phyloP scores from a whole-genome alignment of 2,329 filamentous ascomycete species.

The Nannizzia gypsea region DNA sequence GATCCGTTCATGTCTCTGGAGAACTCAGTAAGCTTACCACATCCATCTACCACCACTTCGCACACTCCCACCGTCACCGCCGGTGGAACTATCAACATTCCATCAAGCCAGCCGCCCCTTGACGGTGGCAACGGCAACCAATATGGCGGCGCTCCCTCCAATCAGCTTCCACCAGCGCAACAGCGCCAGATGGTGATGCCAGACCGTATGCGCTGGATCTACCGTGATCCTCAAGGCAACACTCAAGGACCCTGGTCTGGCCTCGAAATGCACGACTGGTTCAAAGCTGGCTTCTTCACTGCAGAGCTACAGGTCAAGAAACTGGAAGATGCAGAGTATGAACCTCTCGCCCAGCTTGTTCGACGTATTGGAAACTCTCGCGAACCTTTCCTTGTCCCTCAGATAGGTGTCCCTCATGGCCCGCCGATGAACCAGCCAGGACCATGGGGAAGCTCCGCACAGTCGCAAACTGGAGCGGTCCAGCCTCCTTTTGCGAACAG shows the following conservation, averaged over 20 bases:
- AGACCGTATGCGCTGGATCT: constrained; percentile 97
- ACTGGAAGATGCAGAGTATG: constrained; percentile 83
- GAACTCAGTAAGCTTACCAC: constrained; percentile 22
- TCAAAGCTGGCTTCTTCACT: constrained; percentile 96
- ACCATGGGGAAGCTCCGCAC: constrained; percentile 40
- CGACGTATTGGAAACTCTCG: constrained; percentile 92
- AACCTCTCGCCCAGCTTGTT: constrained; percentile 88
- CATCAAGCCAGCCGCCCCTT: constrained; percentile 20
- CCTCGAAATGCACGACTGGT: constrained; percentile 99
- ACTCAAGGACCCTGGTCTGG: constrained; percentile 92
- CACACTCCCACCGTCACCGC: constrained; percentile 29
- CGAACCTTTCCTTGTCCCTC: constrained; percentile 92
- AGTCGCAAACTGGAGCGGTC: constrained; percentile 47
- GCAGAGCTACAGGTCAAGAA: constrained; percentile 91
- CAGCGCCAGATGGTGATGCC: constrained; percentile 96
- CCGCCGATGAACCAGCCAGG: constrained; percentile 46
- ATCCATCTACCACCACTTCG: constrained; percentile 22
- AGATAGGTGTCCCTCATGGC: constrained; percentile 90
- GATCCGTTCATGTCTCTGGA: constrained; percentile 23
- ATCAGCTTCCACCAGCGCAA: constrained; percentile 56
- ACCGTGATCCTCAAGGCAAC: constrained; percentile 84
- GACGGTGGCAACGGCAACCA: constrained; percentile 26
- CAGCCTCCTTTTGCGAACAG: constrained; percentile 84
- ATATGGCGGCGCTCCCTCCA: constrained; percentile 36
- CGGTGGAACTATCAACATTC: constrained; percentile 19